Evolutionary conservation across 2,329 filamentous ascomycete species (phyloP), one percentile per base, ranked within the genome.

Genomic region (Didymella arachidicola): DNA sequence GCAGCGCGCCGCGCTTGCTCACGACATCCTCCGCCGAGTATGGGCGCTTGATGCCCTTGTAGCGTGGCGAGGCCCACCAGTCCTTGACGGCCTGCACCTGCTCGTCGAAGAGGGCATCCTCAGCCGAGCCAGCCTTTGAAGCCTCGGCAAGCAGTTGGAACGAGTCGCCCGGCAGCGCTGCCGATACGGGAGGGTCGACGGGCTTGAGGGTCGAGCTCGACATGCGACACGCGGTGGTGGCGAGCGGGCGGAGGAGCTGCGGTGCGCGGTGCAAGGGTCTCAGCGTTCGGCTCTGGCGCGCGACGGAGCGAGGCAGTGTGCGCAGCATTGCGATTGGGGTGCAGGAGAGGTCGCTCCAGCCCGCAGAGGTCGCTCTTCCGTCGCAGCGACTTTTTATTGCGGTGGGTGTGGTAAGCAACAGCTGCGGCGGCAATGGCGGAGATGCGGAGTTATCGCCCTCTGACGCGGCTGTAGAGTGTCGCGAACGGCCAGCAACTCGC

Each of bases 21-120:
- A 97, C 94, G 6, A 99, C 90, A 79, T 97, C 93, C 69, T 89
- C 91, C 1, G 93, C 91, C 18, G 89, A 90, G 77, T 98, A 99
- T 11, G 94, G 93, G 44, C 95, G 86, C 82, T 90, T 95, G 81
- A 98, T 97, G 60, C 91, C 94, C 65, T 89, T 85, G 76, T 88
- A 99, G 56, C 95, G 88, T 7, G 92, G 89, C 39, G 89, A 89
- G 19, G 86, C 84, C 94, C 94, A 99, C 95, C 94, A 98, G 27
- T 89, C 85, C 76, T 93, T 87, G 12, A 98, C 92, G 69, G 95
- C 89, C 70, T 89, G 85, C 51, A 98, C 83, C 75, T 97, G 92
- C 62, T 90, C 86, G 41, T 93, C 87, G 76, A 93, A 96, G 1
- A 97, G 83, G 0, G 87, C 87, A 78, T 98, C 93, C 78, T 98